Base-by-base conservation (phyloP, 805 yeast genomes). In the Scheffersomyces lignosus region DNA sequence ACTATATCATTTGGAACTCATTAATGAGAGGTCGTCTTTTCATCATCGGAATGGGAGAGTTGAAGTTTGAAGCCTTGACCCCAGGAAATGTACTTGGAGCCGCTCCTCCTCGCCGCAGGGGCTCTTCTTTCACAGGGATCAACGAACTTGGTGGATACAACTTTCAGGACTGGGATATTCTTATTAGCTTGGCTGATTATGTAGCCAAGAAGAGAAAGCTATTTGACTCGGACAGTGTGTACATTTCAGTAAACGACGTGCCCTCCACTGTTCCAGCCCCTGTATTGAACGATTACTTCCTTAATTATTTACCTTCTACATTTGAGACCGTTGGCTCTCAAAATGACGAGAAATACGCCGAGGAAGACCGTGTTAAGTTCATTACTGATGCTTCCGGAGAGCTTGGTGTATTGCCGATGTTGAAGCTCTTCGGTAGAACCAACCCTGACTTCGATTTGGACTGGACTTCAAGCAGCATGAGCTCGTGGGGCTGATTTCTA, bases 121-220 rank as follows among this genome's bases (percentile, higher is more conserved):
- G 66, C 9, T 60, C 67, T n/a, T 64, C 71, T 16, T 62, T 64
- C 38, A 51, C 66, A 5, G 65, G 65, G 4, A 35, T 66, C 22
- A 62, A 63, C 45, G 71, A 65, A 4, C 49, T 66, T 41, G 71
- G 69, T n/a, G 71, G 69, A 2, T 51, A 45, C 43, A 66, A 65
- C 38, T 66, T 66, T 52, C 70, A 64, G 37, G 73, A 66, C 42
- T 53, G 64, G 39, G 68, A 61, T 41, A 42, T 66, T 9, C 52
- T 67, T 37, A 43, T 67, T 29, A 44, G 48, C 6, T 39, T 54
- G 2, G 71, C 71, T 4, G 45, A 55, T 25, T 41, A 50, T 31
- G 57, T 62, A 15, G 62, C 62, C 5, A 47, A 43, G 25, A 45
- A 54, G 15, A 43, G 56, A 27, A 34, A 45, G 8, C 17, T 43